Evolutionary conservation across 108 stramenopile genomes (phyloP), one percentile per base, ranked within the genome.

Genomic region (Cyclostephanos invisitatus): DNA sequence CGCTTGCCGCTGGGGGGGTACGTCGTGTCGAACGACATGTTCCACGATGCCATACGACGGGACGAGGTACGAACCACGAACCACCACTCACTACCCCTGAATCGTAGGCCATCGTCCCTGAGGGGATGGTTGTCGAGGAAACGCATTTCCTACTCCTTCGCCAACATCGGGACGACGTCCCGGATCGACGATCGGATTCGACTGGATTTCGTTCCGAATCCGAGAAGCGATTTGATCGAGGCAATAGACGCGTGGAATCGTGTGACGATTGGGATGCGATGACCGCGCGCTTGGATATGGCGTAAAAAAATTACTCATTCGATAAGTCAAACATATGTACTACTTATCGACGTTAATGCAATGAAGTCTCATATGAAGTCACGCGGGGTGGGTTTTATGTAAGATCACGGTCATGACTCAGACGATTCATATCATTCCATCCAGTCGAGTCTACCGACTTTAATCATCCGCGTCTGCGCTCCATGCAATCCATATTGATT

Each of bases 181-280:
- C 70, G 84, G 65, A 76, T 84, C 68, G 67, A 87, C 62, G 90
- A 89, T 20, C 81, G 87, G 17, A 74, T 73, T 22, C 62, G 81
- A 46, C 58, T 94, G 61, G 93, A 91, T 56, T 86, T 94, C 67
- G 73, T 94, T 5, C 90, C 90, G 12, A 94, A 94, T 82, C 93
- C 93, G 2, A 40, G 89, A 47, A 87, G 91, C 74, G 80, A 80
- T 2, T 71, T 93, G 66, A 70, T 91, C 21, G 75, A 80, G 47
- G 80, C 76, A 57, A 87, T 93, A 63, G 91, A 90, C 5, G 46
- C 27, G 28, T 50, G 35, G 5, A 24, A 29, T 40, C 54, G 64
- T 50, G n/a, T 53, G 35, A 24, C 29, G 22, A 51, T 55, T 49
- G 36, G 17, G 14, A n/a, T 42, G 64, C 15, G 25, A n/a, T n/a